These are phyloP conservation scores for Ramaria rubella DNA, from an alignment of 768 basidiomycete species.

Conservation along the genomic window DNA sequence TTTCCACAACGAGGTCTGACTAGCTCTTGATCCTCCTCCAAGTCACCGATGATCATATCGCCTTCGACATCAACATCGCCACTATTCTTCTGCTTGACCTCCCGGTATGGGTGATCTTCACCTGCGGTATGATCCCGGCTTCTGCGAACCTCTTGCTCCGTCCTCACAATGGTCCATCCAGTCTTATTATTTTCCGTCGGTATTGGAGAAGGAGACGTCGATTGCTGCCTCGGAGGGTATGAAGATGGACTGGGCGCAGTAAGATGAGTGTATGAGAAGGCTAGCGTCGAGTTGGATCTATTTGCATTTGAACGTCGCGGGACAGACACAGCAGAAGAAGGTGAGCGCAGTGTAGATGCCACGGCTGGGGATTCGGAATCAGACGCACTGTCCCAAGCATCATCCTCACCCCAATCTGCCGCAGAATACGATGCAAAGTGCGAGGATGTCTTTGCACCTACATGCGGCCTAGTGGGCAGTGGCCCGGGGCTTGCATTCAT, in stretches of 20 bases:
- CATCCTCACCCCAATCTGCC: slow-evolving; percentile 75
- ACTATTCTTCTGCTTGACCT: slow-evolving; percentile 21
- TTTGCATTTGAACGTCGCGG: slow-evolving; percentile 37
- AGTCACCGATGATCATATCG: slow-evolving; percentile 71
- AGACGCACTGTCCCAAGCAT: slow-evolving; percentile 80
- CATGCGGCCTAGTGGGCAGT: slow-evolving; percentile 69
- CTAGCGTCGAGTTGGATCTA: slow-evolving; percentile 61
- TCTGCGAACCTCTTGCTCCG: slow-evolving; percentile 21
- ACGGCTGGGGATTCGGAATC: slow-evolving; percentile 53
- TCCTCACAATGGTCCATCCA: slow-evolving; percentile 69
- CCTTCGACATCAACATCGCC: slow-evolving; percentile 64
- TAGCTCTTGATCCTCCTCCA: slow-evolving; percentile 48
- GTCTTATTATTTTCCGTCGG: slow-evolving; percentile 37
- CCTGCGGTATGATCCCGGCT: slow-evolving; percentile 18
- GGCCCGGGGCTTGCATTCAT: slow-evolving; percentile 36
- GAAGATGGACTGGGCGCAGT: slow-evolving; percentile 68
- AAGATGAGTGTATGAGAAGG: slow-evolving; percentile 78
- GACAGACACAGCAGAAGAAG: slow-evolving; percentile 40
- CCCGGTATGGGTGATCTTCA: slow-evolving; percentile 17
- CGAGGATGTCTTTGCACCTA: slow-evolving; percentile 46
- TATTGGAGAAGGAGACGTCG: slow-evolving; percentile 35
- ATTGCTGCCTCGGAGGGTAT: slow-evolving; percentile 47
- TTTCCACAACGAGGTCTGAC: slow-evolving; percentile 33
- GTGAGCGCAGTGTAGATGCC: slow-evolving; percentile 18
- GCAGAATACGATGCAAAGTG: slow-evolving; percentile 38